A percentile compares a stretch with the other conserved stretches of the same genome.
phyloP scores from a whole-genome alignment of 2,329 filamentous ascomycete species.

The Endothia cerciana region DNA sequence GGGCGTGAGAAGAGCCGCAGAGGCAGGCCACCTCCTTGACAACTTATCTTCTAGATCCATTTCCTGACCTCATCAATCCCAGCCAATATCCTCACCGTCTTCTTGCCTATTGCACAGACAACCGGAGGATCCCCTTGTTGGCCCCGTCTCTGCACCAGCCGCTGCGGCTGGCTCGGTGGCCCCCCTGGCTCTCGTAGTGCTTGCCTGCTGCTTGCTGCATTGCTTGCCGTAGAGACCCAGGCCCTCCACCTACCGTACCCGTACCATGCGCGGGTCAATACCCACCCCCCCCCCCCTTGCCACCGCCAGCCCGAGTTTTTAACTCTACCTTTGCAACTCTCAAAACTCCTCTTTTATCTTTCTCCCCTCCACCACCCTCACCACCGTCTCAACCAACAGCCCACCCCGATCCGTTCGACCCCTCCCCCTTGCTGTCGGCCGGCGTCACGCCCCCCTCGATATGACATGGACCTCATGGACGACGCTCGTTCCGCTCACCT shows the following conservation, averaged over 20 bases:
- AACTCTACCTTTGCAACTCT: neutral
- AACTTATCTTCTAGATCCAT: neutral
- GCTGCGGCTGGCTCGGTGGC: neutral
- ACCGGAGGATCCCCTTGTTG: too few species aligned
- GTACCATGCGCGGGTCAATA: neutral
- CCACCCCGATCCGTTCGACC: constrained; percentile 27
- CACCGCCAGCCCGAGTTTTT: neutral
- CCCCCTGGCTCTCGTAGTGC: neutral
- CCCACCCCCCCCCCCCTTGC: too few species aligned
- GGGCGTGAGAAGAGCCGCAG: too few species aligned
- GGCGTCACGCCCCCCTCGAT: constrained; percentile 42
- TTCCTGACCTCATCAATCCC: neutral
- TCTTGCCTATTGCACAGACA: too few species aligned
- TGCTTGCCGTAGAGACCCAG: neutral
- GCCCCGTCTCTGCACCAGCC: neutral
- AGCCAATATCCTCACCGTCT: neutral
- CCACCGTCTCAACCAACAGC: constrained; percentile 18
- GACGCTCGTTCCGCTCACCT: constrained; percentile 48
- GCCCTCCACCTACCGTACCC: neutral
- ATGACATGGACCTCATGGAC: constrained; percentile 56
- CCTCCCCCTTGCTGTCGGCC: constrained; percentile 32
- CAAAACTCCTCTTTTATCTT: constrained; percentile 16
- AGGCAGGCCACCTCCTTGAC: neutral
- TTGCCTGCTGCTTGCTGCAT: neutral
- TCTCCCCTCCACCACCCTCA: constrained; percentile 16